phyloP scores from a whole-genome alignment of 352 stramenopile species.

The Pythium rishiriense region DNA sequence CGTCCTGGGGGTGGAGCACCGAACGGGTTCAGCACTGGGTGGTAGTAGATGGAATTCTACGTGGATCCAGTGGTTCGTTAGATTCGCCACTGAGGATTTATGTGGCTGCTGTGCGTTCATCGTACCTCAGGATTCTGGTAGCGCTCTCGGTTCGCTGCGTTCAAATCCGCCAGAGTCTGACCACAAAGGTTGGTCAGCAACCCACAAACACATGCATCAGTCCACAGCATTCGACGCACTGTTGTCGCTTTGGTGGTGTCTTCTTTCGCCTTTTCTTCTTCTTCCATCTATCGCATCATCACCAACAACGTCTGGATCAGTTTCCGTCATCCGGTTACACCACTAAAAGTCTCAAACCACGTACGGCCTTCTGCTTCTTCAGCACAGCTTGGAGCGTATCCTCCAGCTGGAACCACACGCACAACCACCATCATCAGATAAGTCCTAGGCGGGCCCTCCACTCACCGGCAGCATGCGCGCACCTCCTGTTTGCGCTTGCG shows the following conservation, averaged over 20 bases:
- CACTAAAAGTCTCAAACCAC: background rate
- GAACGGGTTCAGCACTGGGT: constrained; percentile 78
- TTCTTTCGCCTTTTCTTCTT: constrained; percentile 43
- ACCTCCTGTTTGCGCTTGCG: constrained; percentile 76
- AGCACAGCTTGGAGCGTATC: constrained; percentile 61
- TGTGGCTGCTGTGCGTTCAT: background rate
- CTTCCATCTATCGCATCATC: constrained; percentile 33
- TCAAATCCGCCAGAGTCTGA: constrained; percentile 60
- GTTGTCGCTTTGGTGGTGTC: constrained; percentile 31
- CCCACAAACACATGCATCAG: background rate
- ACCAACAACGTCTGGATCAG: background rate
- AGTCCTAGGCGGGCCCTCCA: background rate
- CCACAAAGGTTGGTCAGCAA: background rate
- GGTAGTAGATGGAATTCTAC: constrained; percentile 82
- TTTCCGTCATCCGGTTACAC: background rate
- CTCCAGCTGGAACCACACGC: constrained; percentile 43
- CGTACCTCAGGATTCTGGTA: constrained; percentile 74
- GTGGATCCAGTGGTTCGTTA: background rate
- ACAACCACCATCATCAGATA: background rate
- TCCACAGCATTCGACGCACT: constrained; percentile 24
- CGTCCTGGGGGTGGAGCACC: constrained; percentile 62
- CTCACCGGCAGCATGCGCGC: background rate
- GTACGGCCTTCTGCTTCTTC: constrained; percentile 72
- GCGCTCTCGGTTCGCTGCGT: constrained; percentile 52
- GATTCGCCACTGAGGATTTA: background rate